These are phyloP conservation scores for Stemphylium vesicarium DNA, from an alignment of 2,329 filamentous ascomycete genomes.

Conservation along the genomic window DNA sequence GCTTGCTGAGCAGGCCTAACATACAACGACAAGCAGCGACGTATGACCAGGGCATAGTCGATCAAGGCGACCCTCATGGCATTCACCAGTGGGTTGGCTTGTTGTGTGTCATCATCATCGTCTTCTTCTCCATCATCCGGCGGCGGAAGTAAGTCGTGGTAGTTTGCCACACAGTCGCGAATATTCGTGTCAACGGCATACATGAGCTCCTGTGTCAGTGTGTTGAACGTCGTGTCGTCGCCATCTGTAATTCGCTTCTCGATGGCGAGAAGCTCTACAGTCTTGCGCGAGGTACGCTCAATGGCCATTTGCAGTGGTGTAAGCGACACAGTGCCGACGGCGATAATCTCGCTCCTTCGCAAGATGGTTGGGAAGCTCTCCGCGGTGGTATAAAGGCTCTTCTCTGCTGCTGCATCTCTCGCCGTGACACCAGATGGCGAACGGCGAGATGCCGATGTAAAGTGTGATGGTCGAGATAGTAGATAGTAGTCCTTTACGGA, in stretches of 20 bases:
- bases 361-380: constrained; percentile 92
- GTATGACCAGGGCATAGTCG: constrained; percentile 87
- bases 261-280: constrained; percentile 77
- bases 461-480: constrained; percentile 75
- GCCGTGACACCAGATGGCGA: constrained; percentile 70
- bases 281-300: constrained; percentile 89
- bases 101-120: constrained; percentile 51
- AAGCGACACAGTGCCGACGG: constrained; percentile 69
- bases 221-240: constrained; percentile 71
- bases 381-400: constrained; percentile 80
- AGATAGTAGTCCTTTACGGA: constrained; percentile 87
- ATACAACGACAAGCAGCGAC: constrained; percentile 77
- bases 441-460: constrained; percentile 77
- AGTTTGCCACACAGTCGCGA: constrained; percentile 78
- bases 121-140: constrained; percentile 44
- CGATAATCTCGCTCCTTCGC: constrained; percentile 82
- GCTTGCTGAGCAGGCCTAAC: constrained; percentile 67
- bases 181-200: constrained; percentile 77
- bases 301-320: constrained; percentile 84
- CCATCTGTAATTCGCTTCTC: constrained; percentile 77
- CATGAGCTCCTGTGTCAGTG: constrained; percentile 76
- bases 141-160: constrained; percentile 74
- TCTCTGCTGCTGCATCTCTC: constrained; percentile 79
- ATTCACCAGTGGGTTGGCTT: constrained; percentile 67
- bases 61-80: constrained; percentile 84